These are phyloP conservation scores for Penicillium sp. DNA, from an alignment of 2,329 filamentous ascomycete genomes.

Conservation along the genomic window DNA sequence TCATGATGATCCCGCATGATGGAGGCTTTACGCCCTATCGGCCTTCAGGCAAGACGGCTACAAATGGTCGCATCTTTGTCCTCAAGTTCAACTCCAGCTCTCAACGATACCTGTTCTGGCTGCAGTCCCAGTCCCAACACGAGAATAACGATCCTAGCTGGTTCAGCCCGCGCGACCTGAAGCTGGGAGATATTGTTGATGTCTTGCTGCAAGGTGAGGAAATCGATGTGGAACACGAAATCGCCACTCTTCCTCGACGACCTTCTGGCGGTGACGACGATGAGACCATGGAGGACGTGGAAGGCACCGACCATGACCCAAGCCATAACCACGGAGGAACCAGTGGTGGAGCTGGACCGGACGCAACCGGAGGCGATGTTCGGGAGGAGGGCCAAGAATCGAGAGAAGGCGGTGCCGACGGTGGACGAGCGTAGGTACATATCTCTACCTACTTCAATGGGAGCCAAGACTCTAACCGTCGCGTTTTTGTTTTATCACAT, in stretches of 20 bases:
- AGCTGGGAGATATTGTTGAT: conserved; percentile 87
- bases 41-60: conserved; percentile 65
- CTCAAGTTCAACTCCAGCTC: conserved; percentile 94
- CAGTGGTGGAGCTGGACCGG: conserved; percentile 81
- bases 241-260: conserved; percentile 64
- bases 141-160: conserved; percentile 70
- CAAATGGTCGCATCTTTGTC: conserved; percentile 86
- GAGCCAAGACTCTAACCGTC: conserved; percentile 18
- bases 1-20: conserved; percentile 92
- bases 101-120: conserved; percentile 91
- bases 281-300: conserved; percentile 79
- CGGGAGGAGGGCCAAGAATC: conserved; percentile 86
- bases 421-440: conserved; percentile 97
- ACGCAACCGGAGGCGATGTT: conserved; percentile 87
- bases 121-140: conserved; percentile 87
- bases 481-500: conserved; percentile 28
- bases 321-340: conserved; percentile 63
- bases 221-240: conserved; percentile 74
- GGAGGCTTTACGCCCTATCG: conserved; percentile 85
- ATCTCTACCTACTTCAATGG: conserved; percentile 37
- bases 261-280: conserved; percentile 64
- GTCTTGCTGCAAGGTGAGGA: conserved; percentile 85
- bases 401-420: conserved; percentile 91
- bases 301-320: conserved; percentile 63
- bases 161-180: conserved; percentile 84